Evolutionary conservation across 805 yeast genomes (phyloP), one percentile per base, ranked within the genome.

Genomic region (Isabelozyma heimii): DNA sequence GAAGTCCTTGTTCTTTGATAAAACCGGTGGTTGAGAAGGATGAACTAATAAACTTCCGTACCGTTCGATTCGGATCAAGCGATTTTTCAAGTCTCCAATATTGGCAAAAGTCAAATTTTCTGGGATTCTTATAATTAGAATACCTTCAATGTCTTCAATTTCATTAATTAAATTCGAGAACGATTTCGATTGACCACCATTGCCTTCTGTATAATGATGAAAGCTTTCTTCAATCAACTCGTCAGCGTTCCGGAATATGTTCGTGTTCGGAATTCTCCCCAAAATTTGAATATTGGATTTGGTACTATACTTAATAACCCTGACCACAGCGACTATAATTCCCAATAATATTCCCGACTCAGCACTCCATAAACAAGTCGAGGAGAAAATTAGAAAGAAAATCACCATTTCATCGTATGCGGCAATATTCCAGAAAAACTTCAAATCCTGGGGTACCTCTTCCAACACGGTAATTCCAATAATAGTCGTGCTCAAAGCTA

Each of bases 21-120:
- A 71, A 12, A 67, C 62, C 26, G 76, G 66, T 37, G 87, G 87
- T 20, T 79, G 79, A 1, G 90, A 88, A 0, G 97, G 97, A 59
- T 91, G 97, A 13, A 79, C 80, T 44, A 75, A 77, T 20, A 84
- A 75, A 0, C 95, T 83, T 0, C 96, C 95, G 58, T 87, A 89
- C 47, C 80, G 69, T 61, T 91, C 97, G 27, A 91, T 69, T 41
- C 97, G 72, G 40, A 76, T 71, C 49, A 91, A 69, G 37, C 92
- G 73, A 48, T 80, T 73, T 52, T 85, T 82, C 52, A 91, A 71
- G 56, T 89, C 95, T 26, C 86, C 86, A 7, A 91, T 79, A 63
- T 91, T 91, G 38, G 96, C 89, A 66, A 91, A 91, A 5, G 91
- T 89, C 51, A 91, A 72, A 1, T 97, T 96, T 60, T 91, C 97